A percentile compares a stretch with the other conserved stretches of the same genome.
Evolutionary conservation across 225 moss, liverwort and hornwort species (phyloP).

Genomic region (Bryum argenteum): DNA sequence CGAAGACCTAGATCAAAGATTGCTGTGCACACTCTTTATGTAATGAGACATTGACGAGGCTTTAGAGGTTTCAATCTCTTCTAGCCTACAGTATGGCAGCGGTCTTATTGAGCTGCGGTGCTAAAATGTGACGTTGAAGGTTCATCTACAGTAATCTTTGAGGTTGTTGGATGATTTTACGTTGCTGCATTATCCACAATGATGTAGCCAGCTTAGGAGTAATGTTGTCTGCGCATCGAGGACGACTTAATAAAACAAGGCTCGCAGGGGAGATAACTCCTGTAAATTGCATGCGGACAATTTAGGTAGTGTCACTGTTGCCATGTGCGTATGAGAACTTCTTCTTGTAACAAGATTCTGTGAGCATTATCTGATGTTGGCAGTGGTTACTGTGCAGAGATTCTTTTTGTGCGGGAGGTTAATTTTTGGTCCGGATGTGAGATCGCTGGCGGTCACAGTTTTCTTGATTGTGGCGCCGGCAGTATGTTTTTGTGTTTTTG

Average conservation of each 20-base stretch:
- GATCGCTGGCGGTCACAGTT: constrained; percentile 83
- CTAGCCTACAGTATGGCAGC: neutral
- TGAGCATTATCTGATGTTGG: neutral
- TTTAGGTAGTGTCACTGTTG: neutral
- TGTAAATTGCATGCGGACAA: too few species aligned
- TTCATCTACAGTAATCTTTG: neutral
- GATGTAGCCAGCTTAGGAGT: neutral
- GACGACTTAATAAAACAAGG: neutral
- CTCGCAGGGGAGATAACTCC: neutral
- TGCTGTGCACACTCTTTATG: neutral
- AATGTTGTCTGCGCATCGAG: neutral
- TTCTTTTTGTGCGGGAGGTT: constrained; percentile 93
- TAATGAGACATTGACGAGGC: neutral
- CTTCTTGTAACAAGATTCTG: neutral
- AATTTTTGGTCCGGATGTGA: constrained; percentile 94
- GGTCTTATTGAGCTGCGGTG: neutral
- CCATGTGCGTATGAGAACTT: neutral
- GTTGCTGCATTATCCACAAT: neutral
- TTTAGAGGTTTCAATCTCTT: neutral
- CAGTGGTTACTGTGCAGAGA: constrained; percentile 63
- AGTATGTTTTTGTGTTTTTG: constrained; percentile 77
- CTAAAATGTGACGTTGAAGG: constrained; percentile 3
- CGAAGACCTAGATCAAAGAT: neutral
- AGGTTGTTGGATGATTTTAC: too few species aligned
- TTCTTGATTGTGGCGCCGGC: constrained; percentile 83